Evolutionary conservation across 2,329 filamentous ascomycete genomes (phyloP).

Genomic region (Hypoxylon sp.): DNA sequence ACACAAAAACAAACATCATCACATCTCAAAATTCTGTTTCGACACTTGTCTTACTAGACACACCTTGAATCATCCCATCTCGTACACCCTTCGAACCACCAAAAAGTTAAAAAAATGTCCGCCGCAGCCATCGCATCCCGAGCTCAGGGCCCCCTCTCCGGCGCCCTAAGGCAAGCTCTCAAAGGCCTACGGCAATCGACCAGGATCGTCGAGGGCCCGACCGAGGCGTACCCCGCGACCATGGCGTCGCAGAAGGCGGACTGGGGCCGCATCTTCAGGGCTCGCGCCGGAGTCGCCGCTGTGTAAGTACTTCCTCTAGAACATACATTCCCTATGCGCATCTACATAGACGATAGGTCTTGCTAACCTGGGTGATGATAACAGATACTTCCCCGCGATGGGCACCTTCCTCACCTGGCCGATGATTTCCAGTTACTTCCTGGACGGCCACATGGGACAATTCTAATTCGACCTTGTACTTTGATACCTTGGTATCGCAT

Average conservation of each 20-base stretch:
- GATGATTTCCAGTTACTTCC: constrained; percentile 33
- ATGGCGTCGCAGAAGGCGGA: constrained; percentile 44
- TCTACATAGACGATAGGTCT: neutral
- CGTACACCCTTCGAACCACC: constrained; percentile 2
- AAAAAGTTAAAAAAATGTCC: constrained; percentile 25
- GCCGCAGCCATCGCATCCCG: constrained; percentile 29
- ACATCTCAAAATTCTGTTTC: constrained; percentile 30
- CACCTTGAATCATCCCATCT: constrained; percentile 8
- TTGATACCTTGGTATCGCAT: neutral
- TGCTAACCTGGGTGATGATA: constrained; percentile 1
- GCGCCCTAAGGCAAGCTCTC: constrained; percentile 31
- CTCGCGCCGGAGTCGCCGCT: constrained; percentile 47
- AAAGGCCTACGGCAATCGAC: constrained; percentile 32
- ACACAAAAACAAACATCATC: constrained; percentile 8
- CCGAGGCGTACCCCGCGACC: constrained; percentile 25
- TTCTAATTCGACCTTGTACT: constrained; percentile 20
- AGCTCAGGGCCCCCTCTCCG: constrained; percentile 34
- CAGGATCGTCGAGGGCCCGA: constrained; percentile 36
- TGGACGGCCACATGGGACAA: constrained; percentile 49
- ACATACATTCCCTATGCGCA: neutral
- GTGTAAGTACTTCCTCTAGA: constrained; percentile 52
- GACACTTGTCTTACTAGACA: constrained; percentile 35
- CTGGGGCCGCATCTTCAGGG: constrained; percentile 55
- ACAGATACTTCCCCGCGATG: constrained; percentile 55
- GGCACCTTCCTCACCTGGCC: constrained; percentile 57